Evolutionary conservation across 2,329 filamentous ascomycete species (phyloP), one percentile per base, ranked within the genome.

Genomic region (Diatrype stigma): DNA sequence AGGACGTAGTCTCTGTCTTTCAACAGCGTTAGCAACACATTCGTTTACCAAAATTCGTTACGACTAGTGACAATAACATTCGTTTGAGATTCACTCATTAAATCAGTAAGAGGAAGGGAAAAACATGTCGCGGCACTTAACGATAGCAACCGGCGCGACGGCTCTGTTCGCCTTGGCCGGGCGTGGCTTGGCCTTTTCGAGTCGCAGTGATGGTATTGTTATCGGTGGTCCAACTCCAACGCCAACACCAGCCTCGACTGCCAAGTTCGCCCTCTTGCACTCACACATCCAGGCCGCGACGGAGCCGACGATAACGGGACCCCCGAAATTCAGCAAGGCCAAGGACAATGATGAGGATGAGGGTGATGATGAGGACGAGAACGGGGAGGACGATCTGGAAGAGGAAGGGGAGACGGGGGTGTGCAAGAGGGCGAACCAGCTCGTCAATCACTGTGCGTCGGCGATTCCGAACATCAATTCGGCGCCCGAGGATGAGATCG

Each of bases 401-500:
- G 22, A 16, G n/a, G 16, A 28, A 2, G 22, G 3, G n/a, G 40
- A 3, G 21, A 19, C 22, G 7, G 22, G 14, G 7, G 52, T 28
- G 12, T 51, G 50, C 38, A 22, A 12, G 17, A 46, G 22, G 16
- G 46, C 40, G 4, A 32, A 45, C 21, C 16, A 17, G 8, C 14
- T 37, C 7, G 40, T 37, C 11, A 42, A 44, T 1, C 45, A 48
- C 30, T 52, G 50, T 23, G 46, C 46, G 11, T 28, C 37, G 23
- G 48, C 37, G 16, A 47, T 51, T 42, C 42, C 49, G 2, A 40
- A 42, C 34, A 45, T 46, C 34, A n/a, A 51, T n/a, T 10, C 32
- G n/a, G 52, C 52, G 14, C 23, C 48, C 22, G 14, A 21, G 42
- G 22, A 49, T 17, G 28, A 53, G 28, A 45, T 50, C 17, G 47